Evolutionary conservation across 176 grass and related monocot genomes (phyloP), one percentile per base, ranked within the genome.

Genomic region (Carex littledalei): DNA sequence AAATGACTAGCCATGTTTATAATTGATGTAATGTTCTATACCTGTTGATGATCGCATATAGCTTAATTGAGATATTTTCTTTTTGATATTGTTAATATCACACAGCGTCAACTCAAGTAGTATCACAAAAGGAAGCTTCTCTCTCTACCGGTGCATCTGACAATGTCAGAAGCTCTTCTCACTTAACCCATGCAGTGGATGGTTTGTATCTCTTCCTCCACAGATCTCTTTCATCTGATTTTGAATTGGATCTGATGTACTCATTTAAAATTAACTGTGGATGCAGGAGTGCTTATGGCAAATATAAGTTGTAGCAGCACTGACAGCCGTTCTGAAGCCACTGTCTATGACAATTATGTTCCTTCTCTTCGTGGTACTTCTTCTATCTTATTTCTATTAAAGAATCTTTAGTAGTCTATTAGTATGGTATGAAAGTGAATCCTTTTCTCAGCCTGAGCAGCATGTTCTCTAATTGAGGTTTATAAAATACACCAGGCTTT

Each of bases 221-320:
- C 56, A 49, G 59, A 39, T 81, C 63, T 83, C 59, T 67, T 53
- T 47, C n/a, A 4, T 37, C 57, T 18, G 6, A 67, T 17, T 83
- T 67, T 65, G 59, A 53, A 56, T 74, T 74, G 41, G 14, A 31
- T 61, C n/a, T 17, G 12, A 65, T 72, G 55, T 57, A 85, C 78
- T 89, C 2, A 74, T 83, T 68, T 74, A 29, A 20, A 35, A 79
- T 21, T 67, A 62, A 50, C 39, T 81, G 50, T 67, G 79, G 79
- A 75, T 66, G 70, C 70, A 54, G 85, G 83, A 78, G 64, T 67
- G 13, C 64, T 79, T 47, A 16, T 49, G 17, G 39, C 74, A 29
- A 89, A 91, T 88, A 93, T 90, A 63, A 81, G 63, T 87, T 94
- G 87, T 78, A 89, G 88, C 84, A 92, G 90, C 83, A 82, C 85